Conservation (phyloP, 306 rosid species). For the Oxytropis ochrocephala region DNA sequence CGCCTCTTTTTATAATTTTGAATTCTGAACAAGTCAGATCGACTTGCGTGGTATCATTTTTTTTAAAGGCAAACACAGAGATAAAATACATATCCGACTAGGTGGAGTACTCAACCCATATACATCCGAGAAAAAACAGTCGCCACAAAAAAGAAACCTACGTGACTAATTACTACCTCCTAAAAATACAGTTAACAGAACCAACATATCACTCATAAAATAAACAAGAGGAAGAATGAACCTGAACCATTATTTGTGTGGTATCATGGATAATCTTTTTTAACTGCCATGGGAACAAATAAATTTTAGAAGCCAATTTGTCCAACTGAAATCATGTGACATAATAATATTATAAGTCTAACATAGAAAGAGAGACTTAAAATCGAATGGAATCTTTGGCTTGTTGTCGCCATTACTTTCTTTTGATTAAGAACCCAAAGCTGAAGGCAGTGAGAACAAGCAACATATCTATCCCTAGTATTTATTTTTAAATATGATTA, state of each 20-base stretch:
- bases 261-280: slow-evolving; percentile 34
- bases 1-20: slow-evolving; percentile 24
- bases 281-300: background rate
- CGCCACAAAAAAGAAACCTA: no score
- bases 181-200: no score
- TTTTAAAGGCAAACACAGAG: no score
- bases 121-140: no score
- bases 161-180: no score
- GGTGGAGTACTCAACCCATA: no score
- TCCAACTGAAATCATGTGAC: slow-evolving; percentile 27
- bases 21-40: slow-evolving; percentile 32
- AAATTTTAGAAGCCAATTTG: slow-evolving; percentile 8
- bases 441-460: slow-evolving; percentile 18
- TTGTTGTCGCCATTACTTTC: slow-evolving; percentile 28
- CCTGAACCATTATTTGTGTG: no score
- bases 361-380: slow-evolving; percentile 32
- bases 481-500: background rate
- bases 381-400: slow-evolving; percentile 52
- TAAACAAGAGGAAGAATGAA: no score
- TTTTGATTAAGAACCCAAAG: slow-evolving; percentile 31
- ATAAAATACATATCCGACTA: no score
- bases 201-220: no score
- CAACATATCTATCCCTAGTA: slow-evolving; percentile 1
- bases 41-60: slow-evolving; percentile 35
- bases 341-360: slow-evolving; percentile 1